phyloP scores from a whole-genome alignment of 2,329 filamentous ascomycete genomes.

The Purpureocillium lavendulum region DNA sequence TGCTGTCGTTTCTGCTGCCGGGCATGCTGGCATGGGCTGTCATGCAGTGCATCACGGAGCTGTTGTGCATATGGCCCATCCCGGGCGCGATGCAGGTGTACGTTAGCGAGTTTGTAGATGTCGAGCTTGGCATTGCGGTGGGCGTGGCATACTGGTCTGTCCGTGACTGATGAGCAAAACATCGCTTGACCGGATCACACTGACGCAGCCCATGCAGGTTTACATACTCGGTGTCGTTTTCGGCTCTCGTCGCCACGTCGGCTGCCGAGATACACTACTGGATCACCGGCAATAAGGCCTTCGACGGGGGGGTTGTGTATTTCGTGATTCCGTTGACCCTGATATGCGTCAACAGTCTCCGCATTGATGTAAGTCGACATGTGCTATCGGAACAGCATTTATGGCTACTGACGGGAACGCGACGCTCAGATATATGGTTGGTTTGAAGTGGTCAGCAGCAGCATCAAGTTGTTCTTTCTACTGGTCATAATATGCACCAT shows the following conservation, averaged over 20 bases:
- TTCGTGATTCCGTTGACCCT: constrained; percentile 13
- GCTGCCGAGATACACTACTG: constrained; percentile 17
- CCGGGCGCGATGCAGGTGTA: constrained; percentile 21
- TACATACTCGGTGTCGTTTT: constrained; percentile 18
- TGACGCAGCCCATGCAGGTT: too few species aligned
- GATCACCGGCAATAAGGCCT: constrained; percentile 7
- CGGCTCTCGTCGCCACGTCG: constrained; percentile 14
- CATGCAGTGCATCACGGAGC: constrained; percentile 21
- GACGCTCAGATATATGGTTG: constrained; percentile 16
- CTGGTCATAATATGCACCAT: constrained; percentile 12
- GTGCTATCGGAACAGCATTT: too few species aligned
- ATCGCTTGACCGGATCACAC: too few species aligned
- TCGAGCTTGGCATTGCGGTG: constrained; percentile 20
- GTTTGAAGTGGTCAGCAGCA: constrained; percentile 16
- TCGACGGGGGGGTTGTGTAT: constrained; percentile 13
- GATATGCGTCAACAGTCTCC: constrained; percentile 13
- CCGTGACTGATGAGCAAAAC: constrained; percentile 1
- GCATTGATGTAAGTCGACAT: constrained; percentile 12
- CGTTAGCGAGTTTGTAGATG: constrained; percentile 22
- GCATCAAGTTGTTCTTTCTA: constrained; percentile 16
- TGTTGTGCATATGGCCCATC: constrained; percentile 22
- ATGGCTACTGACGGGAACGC: too few species aligned
- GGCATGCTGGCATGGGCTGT: constrained; percentile 19
- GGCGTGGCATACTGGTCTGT: constrained; percentile 23
- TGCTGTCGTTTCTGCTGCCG: constrained; percentile 18